phyloP scores from a whole-genome alignment of 2,329 filamentous ascomycete species.

The Erysiphe pulchra region DNA sequence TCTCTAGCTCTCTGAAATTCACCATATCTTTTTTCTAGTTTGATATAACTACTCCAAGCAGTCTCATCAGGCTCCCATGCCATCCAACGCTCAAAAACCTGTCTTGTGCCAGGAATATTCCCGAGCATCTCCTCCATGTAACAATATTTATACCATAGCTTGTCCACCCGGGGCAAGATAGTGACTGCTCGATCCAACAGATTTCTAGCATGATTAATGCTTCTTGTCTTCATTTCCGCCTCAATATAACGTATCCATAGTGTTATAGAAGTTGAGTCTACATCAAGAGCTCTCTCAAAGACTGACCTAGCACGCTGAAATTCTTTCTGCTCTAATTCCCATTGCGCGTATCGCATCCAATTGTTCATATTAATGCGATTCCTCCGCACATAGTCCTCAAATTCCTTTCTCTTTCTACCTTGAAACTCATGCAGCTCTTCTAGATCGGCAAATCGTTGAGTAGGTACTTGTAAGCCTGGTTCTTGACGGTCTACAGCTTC shows the following conservation, averaged over 20 bases:
- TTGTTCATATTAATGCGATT: conserved; percentile 95
- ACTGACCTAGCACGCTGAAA: conserved; percentile 74
- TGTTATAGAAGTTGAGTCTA: conserved; percentile 62
- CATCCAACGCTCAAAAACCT: conserved; percentile 97
- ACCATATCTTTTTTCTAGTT: conserved; percentile 82
- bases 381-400: conserved; percentile 89
- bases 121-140: conserved; percentile 97
- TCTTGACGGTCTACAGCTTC: conserved; percentile 96
- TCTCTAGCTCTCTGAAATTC: conserved; percentile 76
- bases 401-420: conserved; percentile 83
- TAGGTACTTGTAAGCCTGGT: conserved; percentile 62
- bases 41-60: conserved; percentile 90
- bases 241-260: conserved; percentile 90
- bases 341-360: conserved; percentile 93
- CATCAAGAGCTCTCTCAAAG: conserved; percentile 85
- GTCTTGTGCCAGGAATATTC: conserved; percentile 72
- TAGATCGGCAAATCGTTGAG: conserved; percentile 82
- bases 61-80: conserved; percentile 92
- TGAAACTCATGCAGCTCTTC: conserved; percentile 97
- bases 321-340: conserved; percentile 97
- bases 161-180: conserved; percentile 71
- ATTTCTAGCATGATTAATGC: conserved; percentile 93
- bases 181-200: conserved; percentile 85
- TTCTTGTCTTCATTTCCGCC: conserved; percentile 80
- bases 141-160: conserved; percentile 98